Evolutionary conservation across 768 basidiomycete genomes (phyloP), one percentile per base, ranked within the genome.

Genomic region (Agrocybe chaxingu): DNA sequence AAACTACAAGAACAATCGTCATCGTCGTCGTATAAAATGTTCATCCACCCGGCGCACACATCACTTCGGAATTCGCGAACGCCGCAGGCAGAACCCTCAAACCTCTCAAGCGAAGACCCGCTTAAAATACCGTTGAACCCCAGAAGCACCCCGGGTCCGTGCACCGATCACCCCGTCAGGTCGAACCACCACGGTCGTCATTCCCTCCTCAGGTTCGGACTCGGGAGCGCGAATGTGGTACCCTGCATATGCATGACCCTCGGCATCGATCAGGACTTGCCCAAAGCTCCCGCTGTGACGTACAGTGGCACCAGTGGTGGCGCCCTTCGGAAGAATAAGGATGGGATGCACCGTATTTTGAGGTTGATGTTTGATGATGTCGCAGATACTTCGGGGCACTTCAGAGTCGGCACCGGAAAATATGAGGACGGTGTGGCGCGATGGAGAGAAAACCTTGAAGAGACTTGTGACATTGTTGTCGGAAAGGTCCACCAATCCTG

Each of bases 401-500:
- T 24, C 24, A 24, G 24, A 24, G 24, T 24, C 5, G 24, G 24
- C 10, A 48, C 37, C 8, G 51, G 62, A 40, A 50, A 74, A 71
- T 1, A 70, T 50, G 30, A 72, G 61, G 30, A 70, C 62, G 1
- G 71, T 70, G 52, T 74, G 71, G 24, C 62, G 56, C 10, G 62
- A 42, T 1, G 59, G 53, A 10, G 59, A 55, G 45, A 72, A 67
- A 10, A 69, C 39, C 51, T 66, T 64, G n/a, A 70, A 55, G 4
- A 55, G 49, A 36, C 42, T 24, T 10, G 42, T 41, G 4, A 52
- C 9, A 3, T 42, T 38, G 7, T 47, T 42, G 19, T 41, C 40
- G 8, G 33, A 43, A 33, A 51, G 18, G 42, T 44, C 33, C 33
- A 54, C 49, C 32, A 56, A 39, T 37, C 48, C 65, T 2, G 77